Evolutionary conservation across 306 rosid genomes (phyloP).

Genomic region (Dalbergia cochinchinensis): DNA sequence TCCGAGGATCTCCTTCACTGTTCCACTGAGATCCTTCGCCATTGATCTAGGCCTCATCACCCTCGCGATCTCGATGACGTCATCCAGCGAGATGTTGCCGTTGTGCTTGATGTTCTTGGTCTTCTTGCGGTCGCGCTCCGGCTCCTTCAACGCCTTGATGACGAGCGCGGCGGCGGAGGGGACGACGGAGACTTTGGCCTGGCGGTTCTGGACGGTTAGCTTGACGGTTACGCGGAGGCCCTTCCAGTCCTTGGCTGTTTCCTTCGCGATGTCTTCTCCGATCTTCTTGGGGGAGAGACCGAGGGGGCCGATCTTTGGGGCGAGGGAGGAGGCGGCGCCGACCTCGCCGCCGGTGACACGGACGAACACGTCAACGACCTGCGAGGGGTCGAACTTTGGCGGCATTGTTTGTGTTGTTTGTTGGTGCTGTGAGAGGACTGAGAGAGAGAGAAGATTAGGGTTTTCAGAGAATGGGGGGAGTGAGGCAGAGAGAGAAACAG

Average conservation of each 20-base stretch:
- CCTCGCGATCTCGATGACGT: conserved; percentile 91
- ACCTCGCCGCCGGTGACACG: conserved; percentile 95
- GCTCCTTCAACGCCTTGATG: conserved; percentile 88
- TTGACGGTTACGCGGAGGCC: conserved; percentile 88
- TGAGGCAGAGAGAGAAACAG: background rate
- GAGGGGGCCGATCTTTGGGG: conserved; percentile 93
- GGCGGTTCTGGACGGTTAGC: conserved; percentile 94
- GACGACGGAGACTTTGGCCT: conserved; percentile 88
- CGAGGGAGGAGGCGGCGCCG: conserved; percentile 92
- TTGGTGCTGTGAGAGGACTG: background rate
- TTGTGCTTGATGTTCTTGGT: conserved; percentile 81
- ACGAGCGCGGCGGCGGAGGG: conserved; percentile 96
- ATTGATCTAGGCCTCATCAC: conserved; percentile 78
- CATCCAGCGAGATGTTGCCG: conserved; percentile 84
- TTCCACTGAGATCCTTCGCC: conserved; percentile 82
- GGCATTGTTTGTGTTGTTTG: conserved; percentile 57
- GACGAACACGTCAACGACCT: conserved; percentile 85
- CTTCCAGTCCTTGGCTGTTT: conserved; percentile 96
- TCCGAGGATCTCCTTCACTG: conserved; percentile 84
- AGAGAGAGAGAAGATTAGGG: conserved; percentile 42
- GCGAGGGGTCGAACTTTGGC: conserved; percentile 93
- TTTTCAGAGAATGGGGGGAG: background rate
- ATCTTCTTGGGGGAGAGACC: conserved; percentile 95
- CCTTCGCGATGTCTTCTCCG: conserved; percentile 95
- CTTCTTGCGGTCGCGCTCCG: conserved; percentile 91